These are phyloP conservation scores for Erodium moschatum DNA, from an alignment of 441 rosid genomes.

Conservation along the genomic window DNA sequence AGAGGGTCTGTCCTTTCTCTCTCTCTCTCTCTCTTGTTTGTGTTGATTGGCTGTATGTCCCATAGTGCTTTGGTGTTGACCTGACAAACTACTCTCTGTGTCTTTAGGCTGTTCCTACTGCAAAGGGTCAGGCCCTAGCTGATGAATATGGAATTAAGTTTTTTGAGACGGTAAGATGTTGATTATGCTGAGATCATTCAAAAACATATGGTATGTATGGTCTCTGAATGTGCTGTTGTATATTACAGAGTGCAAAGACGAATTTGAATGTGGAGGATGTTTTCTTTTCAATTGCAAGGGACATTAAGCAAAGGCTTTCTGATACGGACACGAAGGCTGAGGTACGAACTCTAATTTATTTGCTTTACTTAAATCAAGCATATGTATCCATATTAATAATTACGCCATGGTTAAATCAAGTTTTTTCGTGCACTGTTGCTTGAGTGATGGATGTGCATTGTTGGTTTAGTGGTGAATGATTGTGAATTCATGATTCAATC, in stretches of 20 bases:
- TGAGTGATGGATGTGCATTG: too few species aligned
- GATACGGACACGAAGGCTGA: constrained; percentile 2
- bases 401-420: background rate
- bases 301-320: constrained; percentile 68
- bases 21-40: background rate
- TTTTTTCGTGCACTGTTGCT: too few species aligned
- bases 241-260: background rate
- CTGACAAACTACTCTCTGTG: background rate
- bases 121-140: constrained; percentile 88
- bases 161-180: constrained; percentile 61
- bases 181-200: constrained; percentile 43
- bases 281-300: constrained; percentile 82
- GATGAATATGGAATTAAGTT: constrained; percentile 89
- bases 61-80: background rate
- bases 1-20: constrained; percentile 35
- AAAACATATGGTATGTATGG: constrained; percentile 30
- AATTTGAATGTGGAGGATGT: constrained; percentile 79
- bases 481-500: background rate
- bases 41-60: background rate
- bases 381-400: background rate
- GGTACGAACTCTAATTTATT: background rate
- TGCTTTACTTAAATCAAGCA: background rate
- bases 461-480: too few species aligned
- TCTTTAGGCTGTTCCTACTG: constrained; percentile 61
- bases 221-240: constrained; percentile 1